phyloP scores from a whole-genome alignment of 306 rosid species.

The Begonia peltatifolia region DNA sequence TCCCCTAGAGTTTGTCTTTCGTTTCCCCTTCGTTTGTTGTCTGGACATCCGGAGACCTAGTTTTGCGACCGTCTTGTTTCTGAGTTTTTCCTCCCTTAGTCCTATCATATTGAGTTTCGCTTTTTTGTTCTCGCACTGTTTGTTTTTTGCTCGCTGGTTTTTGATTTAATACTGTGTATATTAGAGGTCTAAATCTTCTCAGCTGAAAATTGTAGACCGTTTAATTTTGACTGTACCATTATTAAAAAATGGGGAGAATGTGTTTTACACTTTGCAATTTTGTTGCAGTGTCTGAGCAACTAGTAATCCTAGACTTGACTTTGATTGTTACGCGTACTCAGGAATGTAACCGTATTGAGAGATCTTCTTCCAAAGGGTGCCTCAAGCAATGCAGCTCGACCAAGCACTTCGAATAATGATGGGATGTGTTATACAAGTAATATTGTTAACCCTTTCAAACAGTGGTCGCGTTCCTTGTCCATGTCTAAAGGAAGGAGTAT shows the following conservation, averaged over 20 bases:
- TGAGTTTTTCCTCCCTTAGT: neutral
- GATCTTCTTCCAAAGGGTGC: conserved; percentile 12
- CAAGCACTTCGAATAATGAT: conserved; percentile 16
- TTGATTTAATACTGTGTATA: neutral
- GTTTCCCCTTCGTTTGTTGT: neutral
- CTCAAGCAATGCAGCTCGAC: conserved; percentile 25
- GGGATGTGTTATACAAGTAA: conserved; percentile 16
- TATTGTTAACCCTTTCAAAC: conserved; percentile 29
- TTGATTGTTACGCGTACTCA: conserved; percentile 13
- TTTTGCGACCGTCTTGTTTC: neutral
- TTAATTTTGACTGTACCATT: neutral
- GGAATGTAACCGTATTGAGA: conserved; percentile 31
- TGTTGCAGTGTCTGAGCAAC: neutral
- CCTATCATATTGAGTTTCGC: too few relatives aligned
- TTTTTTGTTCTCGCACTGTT: neutral
- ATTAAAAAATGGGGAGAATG: too few relatives aligned
- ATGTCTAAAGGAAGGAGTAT: conserved; percentile 73
- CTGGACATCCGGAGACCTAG: neutral
- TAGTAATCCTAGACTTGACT: neutral
- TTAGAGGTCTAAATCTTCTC: neutral
- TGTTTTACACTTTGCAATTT: neutral
- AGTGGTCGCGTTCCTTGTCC: conserved; percentile 52
- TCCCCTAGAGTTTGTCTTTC: neutral
- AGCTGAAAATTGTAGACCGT: neutral
- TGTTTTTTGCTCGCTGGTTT: too few relatives aligned